Percentiles rank a stretch among this genome's conserved stretches.
phyloP scores from a whole-genome alignment of 371 early-diverging fungal genomes.

The Mucor lusitanicus region DNA sequence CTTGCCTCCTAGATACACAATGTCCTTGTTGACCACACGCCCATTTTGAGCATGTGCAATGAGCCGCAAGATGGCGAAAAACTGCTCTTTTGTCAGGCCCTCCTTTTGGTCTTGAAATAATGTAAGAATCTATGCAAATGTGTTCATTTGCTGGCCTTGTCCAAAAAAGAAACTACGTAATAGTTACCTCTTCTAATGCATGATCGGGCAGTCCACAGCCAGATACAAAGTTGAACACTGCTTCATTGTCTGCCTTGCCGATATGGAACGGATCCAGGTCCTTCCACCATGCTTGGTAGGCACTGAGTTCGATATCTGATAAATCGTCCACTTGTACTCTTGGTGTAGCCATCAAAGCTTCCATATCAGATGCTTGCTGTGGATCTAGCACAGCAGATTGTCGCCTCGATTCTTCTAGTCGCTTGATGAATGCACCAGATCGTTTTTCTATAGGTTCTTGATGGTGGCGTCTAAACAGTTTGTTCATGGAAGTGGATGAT shows the following conservation, averaged over 20 bases:
- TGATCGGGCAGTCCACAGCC: conserved; percentile 31
- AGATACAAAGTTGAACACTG: conserved; percentile 29
- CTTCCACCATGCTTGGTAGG: conserved; percentile 46
- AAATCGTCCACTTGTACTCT: conserved; percentile 48
- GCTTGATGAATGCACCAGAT: background rate
- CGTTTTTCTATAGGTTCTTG: background rate
- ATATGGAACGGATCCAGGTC: conserved; percentile 43
- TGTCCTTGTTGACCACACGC: conserved; percentile 26
- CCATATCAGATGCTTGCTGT: background rate
- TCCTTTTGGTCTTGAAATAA: conserved; percentile 31
- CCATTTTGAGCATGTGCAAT: conserved; percentile 51
- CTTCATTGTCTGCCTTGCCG: conserved; percentile 29
- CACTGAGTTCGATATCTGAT: conserved; percentile 63
- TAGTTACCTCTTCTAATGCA: conserved; percentile 33
- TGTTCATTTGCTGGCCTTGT: background rate
- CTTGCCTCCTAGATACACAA: conserved; percentile 40
- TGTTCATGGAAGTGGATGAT: background rate
- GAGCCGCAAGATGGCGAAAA: conserved; percentile 44
- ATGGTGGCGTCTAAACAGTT: background rate
- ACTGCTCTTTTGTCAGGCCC: conserved; percentile 32
- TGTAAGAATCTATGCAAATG: conserved; percentile 26
- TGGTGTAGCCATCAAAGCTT: conserved; percentile 7
- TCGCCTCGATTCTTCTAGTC: background rate
- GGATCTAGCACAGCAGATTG: background rate
- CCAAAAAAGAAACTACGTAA: background rate